Evolutionary conservation across 345 rosid genomes (phyloP).

Genomic region (Salix koriyanagi): DNA sequence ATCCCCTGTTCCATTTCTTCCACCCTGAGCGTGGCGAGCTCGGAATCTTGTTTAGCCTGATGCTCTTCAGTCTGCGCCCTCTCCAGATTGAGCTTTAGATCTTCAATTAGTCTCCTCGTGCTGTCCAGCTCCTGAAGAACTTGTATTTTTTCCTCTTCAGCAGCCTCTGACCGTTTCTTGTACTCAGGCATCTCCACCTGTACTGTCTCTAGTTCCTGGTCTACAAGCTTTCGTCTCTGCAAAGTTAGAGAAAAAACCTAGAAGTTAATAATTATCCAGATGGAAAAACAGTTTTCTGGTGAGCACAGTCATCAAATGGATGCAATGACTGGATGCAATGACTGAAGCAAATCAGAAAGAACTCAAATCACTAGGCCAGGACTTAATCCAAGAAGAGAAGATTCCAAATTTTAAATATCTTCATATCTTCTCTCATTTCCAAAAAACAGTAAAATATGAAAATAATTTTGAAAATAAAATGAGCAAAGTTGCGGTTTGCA

Average conservation of each 20-base stretch:
- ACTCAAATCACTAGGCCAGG: constrained; percentile 1
- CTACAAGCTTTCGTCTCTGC: constrained; percentile 67
- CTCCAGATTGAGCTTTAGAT: constrained; percentile 76
- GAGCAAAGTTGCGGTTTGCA: not conserved
- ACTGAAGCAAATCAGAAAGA: not conserved
- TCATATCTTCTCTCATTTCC: not conserved
- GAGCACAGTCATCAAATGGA: not conserved
- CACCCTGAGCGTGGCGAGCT: constrained; percentile 78
- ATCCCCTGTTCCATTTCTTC: constrained; percentile 94
- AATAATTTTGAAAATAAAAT: not conserved
- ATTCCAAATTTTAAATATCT: not conserved
- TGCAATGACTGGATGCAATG: not conserved
- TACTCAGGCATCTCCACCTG: constrained; percentile 67
- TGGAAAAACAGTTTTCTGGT: not conserved
- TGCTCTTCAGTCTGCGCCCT: constrained; percentile 86
- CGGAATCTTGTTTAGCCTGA: constrained; percentile 91
- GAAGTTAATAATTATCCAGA: constrained; percentile 3
- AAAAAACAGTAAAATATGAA: not conserved
- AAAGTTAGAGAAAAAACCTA: constrained; percentile 10
- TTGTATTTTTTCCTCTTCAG: constrained; percentile 56
- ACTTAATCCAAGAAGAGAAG: not conserved
- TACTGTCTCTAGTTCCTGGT: constrained; percentile 65
- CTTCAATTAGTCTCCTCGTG: constrained; percentile 79
- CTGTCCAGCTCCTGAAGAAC: constrained; percentile 69
- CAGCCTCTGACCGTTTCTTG: constrained; percentile 48